Evolutionary conservation across 78 protist species (phyloP), one percentile per base, ranked within the genome.

Genomic region (Dictyostelium intermedium): DNA sequence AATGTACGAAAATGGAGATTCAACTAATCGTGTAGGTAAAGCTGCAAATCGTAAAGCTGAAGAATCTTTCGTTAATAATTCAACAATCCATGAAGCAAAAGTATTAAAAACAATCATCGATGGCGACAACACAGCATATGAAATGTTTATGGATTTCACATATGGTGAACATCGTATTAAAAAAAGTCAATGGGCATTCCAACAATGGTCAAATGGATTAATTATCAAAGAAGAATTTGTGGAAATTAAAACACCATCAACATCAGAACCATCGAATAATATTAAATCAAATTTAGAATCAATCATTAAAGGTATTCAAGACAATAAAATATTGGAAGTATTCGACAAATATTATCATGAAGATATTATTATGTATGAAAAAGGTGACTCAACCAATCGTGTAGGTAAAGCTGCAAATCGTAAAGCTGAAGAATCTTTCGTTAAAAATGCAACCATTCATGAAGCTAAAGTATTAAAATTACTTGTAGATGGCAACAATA

Each of bases 1-100:
- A 63, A 85, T 85, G 91, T 85, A 30, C 30, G 91, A 85, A 53
- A 85, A 85, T 23, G 91, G 91, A 14, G 91, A 85, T 34, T 73
- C 83, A n/a, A 85, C 91, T 2, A 74, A 74, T 53, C 50, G 91
- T 43, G 83, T 85, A 32, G 91, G 91, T 23, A 70, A 83, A 27
- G 76, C 23, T 82, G 78, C 73, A 13, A 83, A 83, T 61, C 60
- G 87, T 53, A 63, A 63, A 25, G 78, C 91, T 30, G 91, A 84
- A 45, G 74, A 84, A 84, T 10, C 45, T 16, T 84, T 84, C 14
- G 82, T 70, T 3, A 37, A 39, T 16, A 84, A 84, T 84, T 80
- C 91, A 8, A 61, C 76, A 0, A 84, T 84, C 20, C 91, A 84
- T 14, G 63, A 63, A 72, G 82, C 53, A 43, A 84, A 84, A 84